phyloP scores from a whole-genome alignment of 228 moss, liverwort and hornwort species.

The Sphagnum magellanicum region DNA sequence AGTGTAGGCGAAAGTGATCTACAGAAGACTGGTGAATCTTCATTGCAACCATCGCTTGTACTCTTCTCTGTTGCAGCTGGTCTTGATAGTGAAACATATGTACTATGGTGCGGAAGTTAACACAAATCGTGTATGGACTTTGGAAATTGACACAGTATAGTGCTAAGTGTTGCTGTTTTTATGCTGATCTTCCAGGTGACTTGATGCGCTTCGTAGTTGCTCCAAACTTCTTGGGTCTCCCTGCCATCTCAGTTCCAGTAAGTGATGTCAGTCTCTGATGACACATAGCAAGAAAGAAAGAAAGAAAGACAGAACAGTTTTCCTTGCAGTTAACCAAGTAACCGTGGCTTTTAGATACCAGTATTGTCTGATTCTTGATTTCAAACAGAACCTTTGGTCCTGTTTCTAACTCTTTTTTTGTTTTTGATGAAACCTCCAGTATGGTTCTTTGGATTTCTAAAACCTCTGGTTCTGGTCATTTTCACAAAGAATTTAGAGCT shows the following conservation, averaged over 20 bases:
- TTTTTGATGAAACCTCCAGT: neutral
- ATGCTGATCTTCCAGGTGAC: conserved; percentile 25
- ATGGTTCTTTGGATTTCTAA: neutral
- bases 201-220: conserved; percentile 69
- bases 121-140: too few species aligned
- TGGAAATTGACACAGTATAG: too few species aligned
- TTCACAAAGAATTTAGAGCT: neutral
- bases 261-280: neutral
- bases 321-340: too few species aligned
- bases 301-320: conserved; percentile 4
- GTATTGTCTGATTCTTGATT: conserved; percentile 13
- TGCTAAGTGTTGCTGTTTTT: too few species aligned
- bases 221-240: conserved; percentile 81
- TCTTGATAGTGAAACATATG: too few species aligned
- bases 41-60: neutral
- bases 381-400: neutral
- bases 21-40: conserved; percentile 39
- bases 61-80: too few species aligned
- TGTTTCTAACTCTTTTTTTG: too few species aligned
- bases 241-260: conserved; percentile 71
- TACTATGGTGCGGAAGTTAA: too few species aligned
- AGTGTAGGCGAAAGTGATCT: conserved; percentile 66
- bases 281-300: neutral
- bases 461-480: neutral
- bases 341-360: too few species aligned